Conservation (phyloP, 371 early-diverging fungal genomes). For the Apophysomyces variabilis region DNA sequence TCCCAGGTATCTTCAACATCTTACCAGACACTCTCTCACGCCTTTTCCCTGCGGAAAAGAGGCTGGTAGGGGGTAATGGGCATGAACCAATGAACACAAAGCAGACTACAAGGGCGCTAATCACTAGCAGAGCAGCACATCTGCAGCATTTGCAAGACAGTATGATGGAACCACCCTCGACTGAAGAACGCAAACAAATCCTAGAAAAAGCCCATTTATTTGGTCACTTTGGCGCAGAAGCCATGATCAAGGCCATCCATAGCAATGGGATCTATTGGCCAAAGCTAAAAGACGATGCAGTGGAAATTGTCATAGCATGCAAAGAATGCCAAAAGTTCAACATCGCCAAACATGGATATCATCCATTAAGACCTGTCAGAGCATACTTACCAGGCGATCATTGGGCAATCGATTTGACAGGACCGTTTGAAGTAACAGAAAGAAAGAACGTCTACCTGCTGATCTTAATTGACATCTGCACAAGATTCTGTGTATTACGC, state of each 20-base stretch:
- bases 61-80: conserved; percentile 23
- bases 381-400: conserved; percentile 29
- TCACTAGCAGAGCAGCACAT: not conserved
- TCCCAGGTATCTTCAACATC: conserved; percentile 25
- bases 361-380: conserved; percentile 24
- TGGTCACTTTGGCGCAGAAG: conserved; percentile 28
- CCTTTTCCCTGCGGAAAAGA: conserved; percentile 17
- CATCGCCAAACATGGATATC: conserved; percentile 17
- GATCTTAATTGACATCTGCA: too few relatives aligned
- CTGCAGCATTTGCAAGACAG: not conserved
- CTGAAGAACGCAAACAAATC: conserved; percentile 15
- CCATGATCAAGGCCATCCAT: conserved; percentile 19
- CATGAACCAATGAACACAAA: not conserved
- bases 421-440: conserved; percentile 19
- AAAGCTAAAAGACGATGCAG: conserved; percentile 22
- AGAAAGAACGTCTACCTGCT: not conserved
- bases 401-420: conserved; percentile 33
- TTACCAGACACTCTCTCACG: conserved; percentile 27
- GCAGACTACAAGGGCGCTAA: not conserved
- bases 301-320: conserved; percentile 18
- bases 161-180: not conserved
- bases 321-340: conserved; percentile 21
- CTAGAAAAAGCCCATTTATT: conserved; percentile 18
- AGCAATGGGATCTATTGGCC: conserved; percentile 21
- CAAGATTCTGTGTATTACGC: too few relatives aligned